phyloP scores from a whole-genome alignment of 345 rosid species.

The Noccaea caerulescens region DNA sequence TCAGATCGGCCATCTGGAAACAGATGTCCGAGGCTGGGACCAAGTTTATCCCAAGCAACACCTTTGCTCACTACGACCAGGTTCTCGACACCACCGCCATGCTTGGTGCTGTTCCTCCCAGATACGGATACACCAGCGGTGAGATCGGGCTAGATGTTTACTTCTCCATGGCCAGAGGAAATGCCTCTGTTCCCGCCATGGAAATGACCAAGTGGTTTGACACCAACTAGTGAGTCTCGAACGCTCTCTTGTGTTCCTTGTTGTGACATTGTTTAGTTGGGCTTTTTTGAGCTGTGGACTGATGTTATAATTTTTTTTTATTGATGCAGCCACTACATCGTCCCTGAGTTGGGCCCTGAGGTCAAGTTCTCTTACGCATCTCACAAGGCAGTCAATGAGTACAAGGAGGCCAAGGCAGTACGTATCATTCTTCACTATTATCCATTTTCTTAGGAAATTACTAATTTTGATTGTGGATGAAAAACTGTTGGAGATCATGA shows the following conservation, averaged over 20 bases:
- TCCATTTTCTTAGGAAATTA: background rate
- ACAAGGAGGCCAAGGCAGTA: slow-evolving; percentile 96
- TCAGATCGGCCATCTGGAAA: slow-evolving; percentile 91
- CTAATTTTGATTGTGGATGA: background rate
- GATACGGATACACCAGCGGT: slow-evolving; percentile 83
- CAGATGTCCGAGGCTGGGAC: slow-evolving; percentile 89
- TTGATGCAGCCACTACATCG: slow-evolving; percentile 83
- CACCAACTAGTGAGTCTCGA: slow-evolving; percentile 96
- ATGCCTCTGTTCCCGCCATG: slow-evolving; percentile 97
- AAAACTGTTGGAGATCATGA: background rate
- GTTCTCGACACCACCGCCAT: slow-evolving; percentile 93
- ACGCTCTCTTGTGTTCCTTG: background rate
- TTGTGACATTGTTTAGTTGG: background rate
- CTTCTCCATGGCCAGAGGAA: slow-evolving; percentile 99
- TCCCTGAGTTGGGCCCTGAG: slow-evolving; percentile 96
- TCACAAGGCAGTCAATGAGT: slow-evolving; percentile 94
- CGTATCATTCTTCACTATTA: slow-evolving; percentile 43
- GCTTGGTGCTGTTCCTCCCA: slow-evolving; percentile 97
- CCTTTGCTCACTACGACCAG: slow-evolving; percentile 91
- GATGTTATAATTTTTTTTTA: background rate
- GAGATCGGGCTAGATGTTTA: slow-evolving; percentile 83
- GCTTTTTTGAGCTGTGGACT: slow-evolving; percentile 1
- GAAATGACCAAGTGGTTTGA: slow-evolving; percentile 99
- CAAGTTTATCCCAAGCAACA: slow-evolving; percentile 93
- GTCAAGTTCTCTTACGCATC: slow-evolving; percentile 90